A percentile compares a stretch with the other conserved stretches of the same genome.
Conservation (phyloP, 1,284 basidiomycete genomes). For the Ceratobasidium sp. region DNA sequence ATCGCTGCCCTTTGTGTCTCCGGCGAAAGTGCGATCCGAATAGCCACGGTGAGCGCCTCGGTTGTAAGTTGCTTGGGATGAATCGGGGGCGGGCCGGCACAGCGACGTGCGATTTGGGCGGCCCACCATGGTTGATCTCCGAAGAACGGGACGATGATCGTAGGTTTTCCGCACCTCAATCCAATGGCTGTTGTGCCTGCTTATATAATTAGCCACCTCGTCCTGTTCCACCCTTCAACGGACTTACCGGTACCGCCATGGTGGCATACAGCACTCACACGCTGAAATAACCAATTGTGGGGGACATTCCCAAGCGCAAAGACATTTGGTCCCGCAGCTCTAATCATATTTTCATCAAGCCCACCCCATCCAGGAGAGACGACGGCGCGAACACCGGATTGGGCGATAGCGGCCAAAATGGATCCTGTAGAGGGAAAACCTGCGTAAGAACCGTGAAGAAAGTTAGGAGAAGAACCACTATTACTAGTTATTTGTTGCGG, state of each 20-base stretch:
- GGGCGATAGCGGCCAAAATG: slow-evolving; percentile 67
- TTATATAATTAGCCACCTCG: background rate
- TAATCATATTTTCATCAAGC: slow-evolving; percentile 63
- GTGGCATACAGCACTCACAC: slow-evolving; percentile 73
- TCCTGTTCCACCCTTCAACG: background rate
- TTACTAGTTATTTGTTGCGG: slow-evolving; percentile 66
- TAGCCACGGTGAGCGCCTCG: slow-evolving; percentile 66
- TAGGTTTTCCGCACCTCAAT: slow-evolving; percentile 70
- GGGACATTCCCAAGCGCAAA: slow-evolving; percentile 74
- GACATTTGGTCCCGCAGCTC: slow-evolving; percentile 62
- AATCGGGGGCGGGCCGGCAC: slow-evolving; percentile 71
- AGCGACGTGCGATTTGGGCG: slow-evolving; percentile 51
- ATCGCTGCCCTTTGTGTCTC: slow-evolving; percentile 63
- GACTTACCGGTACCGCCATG: slow-evolving; percentile 68
- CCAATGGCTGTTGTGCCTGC: slow-evolving; percentile 73
- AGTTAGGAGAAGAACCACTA: background rate
- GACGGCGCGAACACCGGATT: slow-evolving; percentile 68
- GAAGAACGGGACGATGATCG: slow-evolving; percentile 63
- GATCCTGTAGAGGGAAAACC: slow-evolving; percentile 53
- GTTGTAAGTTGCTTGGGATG: slow-evolving; percentile 65
- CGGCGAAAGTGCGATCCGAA: slow-evolving; percentile 64
- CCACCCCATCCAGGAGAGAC: slow-evolving; percentile 75
- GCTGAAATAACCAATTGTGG: slow-evolving; percentile 77
- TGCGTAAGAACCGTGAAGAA: background rate
- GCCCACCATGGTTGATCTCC: slow-evolving; percentile 52